phyloP scores from a whole-genome alignment of 805 yeast genomes.

The Saccharomyces kudriavzevii region DNA sequence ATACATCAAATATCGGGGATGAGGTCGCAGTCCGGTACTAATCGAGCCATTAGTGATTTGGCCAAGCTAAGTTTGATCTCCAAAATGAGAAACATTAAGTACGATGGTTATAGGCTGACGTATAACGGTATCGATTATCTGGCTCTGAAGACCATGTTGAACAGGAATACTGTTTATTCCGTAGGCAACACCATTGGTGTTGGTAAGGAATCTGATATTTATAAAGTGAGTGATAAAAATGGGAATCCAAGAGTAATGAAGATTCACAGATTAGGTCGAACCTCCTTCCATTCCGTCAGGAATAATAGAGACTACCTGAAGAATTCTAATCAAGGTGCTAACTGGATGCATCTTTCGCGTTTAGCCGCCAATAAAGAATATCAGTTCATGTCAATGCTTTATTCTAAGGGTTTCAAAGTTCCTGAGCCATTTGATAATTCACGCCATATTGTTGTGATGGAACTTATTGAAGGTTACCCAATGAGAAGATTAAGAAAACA shows the following conservation, averaged over 20 bases:
- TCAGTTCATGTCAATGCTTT: conserved; percentile 72
- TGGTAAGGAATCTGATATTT: conserved; percentile 95
- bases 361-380: conserved; percentile 91
- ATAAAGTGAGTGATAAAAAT: conserved; percentile 60
- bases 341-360: conserved; percentile 88
- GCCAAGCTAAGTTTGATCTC: conserved; percentile 80
- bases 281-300: conserved; percentile 86
- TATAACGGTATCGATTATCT: conserved; percentile 88
- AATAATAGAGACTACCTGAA: conserved; percentile 86
- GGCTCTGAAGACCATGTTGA: conserved; percentile 78
- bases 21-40: conserved; percentile 67
- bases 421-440: conserved; percentile 86
- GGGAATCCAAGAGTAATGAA: conserved; percentile 72
- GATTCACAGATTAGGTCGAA: conserved; percentile 88
- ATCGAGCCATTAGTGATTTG: conserved; percentile 70
- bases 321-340: conserved; percentile 53
- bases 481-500: conserved; percentile 78
- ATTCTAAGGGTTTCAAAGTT: conserved; percentile 70
- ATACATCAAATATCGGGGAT: conserved; percentile 75
- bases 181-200: conserved; percentile 88
- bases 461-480: conserved; percentile 78
- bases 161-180: conserved; percentile 62
- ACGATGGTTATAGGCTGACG: conserved; percentile 88
- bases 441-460: conserved; percentile 91
- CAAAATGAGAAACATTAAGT: conserved; percentile 78